Evolutionary conservation across 148 eudicot species (phyloP), one percentile per base, ranked within the genome.

Genomic region (Silene uniflora): DNA sequence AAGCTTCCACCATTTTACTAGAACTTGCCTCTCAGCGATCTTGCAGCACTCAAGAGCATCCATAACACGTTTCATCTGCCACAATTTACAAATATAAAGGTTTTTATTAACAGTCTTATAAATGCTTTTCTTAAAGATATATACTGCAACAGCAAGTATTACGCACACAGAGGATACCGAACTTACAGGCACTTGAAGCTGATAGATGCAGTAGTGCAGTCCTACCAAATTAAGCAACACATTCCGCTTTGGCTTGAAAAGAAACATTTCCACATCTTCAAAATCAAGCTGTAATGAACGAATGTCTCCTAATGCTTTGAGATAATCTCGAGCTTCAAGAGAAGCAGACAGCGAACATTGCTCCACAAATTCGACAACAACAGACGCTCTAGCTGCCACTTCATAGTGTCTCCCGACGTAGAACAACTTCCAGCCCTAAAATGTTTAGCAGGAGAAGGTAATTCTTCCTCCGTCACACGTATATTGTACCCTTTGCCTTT

Each of bases 1-100:
- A 10, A 93, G 87, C 83, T 90, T 93, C 98, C 97, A 93, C 98
- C 98, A 93, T 66, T 82, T 86, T 49, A 89, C 86, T 25, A 87
- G 83, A 27, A 93, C 87, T 82, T 88, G 85, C 77, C 91, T 82
- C 67, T 87, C 86, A 0, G 88, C 82, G 62, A 93, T 87, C 52
- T 85, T 80, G 80, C 83, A 61, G 49, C 25, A 77, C 13, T 78
- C 44, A 17, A 93, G 85, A 29, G 93, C 89, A 80, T 88, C 82
- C 69, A 78, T 62, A 5, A 91, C 75, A 49, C 52, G 12, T 47
- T 85, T 83, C n/a, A 83, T 82, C 98, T 93, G 85, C 75, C 35
- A 49, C 63, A 11, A 52, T 32, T 74, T 27, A 44, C 25, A 27
- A 27, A 6, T 39, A 39, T 7, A 39, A 39, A 8, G 10, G 44